Base-by-base conservation (phyloP, 2,329 filamentous ascomycete genomes). In the Chaetomium sp. region DNA sequence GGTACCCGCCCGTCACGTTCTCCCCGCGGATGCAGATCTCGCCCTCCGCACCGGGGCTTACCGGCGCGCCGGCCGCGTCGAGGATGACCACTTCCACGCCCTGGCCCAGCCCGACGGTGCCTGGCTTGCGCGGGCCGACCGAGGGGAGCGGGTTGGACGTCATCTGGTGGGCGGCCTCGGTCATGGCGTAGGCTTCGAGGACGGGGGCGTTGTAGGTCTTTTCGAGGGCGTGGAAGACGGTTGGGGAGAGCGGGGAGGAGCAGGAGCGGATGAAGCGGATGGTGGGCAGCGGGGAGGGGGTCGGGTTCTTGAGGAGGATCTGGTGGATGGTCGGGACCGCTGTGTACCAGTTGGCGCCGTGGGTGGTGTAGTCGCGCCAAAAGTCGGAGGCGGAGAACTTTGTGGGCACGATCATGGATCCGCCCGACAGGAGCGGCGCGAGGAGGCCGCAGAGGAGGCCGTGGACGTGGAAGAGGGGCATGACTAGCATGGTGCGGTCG, bases 271-370 rank as follows among this genome's bases (percentile, higher is more conserved):
- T 93, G 78, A 96, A 96, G 70, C 92, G 87, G 73, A 96, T 95
- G 19, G 82, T 75, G 2, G 91, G 91, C 63, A 87, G 81, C 1
- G 89, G 88, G 62, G 75, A 84, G 4, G 91, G 92, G 3, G 85
- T 76, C 7, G 90, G 87, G 70, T 85, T 87, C 78, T 90, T 91
- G 65, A 96, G 86, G 4, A 96, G 82, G 72, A 96, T 94, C 74
- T 95, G 92, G 77, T 96, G 92, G 74, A 96, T 96, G 0, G 92
- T 96, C 1, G 92, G 92, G n/a, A 95, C 92, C 0, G 92, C 92
- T 0, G 92, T 95, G 78, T 95, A 96, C 92, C 92, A 96, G 75
- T 92, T 96, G 29, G 92, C 92, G 69, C 87, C 82, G 79, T 93
- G 83, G 6, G 83, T 80, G 70, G 82, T 82, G 72, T 95, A 95